Evolutionary conservation across 352 stramenopile species (phyloP).

Genomic region (Thraustotheca clavata): DNA sequence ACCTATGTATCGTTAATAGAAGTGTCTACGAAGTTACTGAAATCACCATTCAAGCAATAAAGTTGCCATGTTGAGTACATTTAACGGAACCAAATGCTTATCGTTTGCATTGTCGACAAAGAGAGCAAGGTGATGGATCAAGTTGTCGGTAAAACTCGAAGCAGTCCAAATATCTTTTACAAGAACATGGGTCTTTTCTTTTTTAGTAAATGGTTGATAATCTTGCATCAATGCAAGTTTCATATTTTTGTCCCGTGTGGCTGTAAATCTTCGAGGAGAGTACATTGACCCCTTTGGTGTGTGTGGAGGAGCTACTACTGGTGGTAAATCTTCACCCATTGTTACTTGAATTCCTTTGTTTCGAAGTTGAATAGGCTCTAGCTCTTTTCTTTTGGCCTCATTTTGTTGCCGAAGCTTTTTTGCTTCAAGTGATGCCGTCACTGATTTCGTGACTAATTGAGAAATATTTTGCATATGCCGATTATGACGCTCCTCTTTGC

Average conservation of each 20-base stretch:
- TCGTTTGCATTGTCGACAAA: conserved; percentile 14
- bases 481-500: background rate
- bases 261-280: conserved; percentile 2
- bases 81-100: background rate
- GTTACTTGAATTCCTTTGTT: conserved; percentile 20
- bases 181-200: background rate
- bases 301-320: background rate
- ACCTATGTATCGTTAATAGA: background rate
- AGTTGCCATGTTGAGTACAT: background rate
- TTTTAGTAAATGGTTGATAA: conserved; percentile 13
- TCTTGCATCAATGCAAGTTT: background rate
- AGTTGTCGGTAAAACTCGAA: background rate
- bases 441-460: conserved; percentile 3
- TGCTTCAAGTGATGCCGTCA: conserved; percentile 5
- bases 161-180: conserved; percentile 19
- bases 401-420: background rate
- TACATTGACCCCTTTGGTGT: conserved; percentile 1
- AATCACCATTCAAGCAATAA: conserved; percentile 16
- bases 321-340: background rate
- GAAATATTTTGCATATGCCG: background rate
- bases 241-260: background rate
- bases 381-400: background rate
- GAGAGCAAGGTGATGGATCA: conserved; percentile 3
- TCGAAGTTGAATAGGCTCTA: conserved; percentile 14
- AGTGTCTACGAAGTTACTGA: background rate